phyloP scores from a whole-genome alignment of 345 rosid genomes.

The Salix suchowensis region DNA sequence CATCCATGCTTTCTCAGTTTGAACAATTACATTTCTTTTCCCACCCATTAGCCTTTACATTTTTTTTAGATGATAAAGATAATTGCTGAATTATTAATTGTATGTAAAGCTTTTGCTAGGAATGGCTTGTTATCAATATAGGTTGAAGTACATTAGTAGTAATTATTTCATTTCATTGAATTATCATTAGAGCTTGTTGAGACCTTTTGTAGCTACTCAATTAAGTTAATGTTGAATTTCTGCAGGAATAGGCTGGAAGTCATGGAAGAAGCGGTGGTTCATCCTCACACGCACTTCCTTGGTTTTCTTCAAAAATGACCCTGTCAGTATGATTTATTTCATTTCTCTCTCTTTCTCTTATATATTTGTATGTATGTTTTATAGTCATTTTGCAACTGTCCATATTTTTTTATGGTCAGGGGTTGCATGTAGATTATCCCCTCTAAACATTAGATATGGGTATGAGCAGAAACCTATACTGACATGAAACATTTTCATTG shows the following conservation, averaged over 20 bases:
- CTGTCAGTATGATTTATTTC: slow-evolving; percentile 53
- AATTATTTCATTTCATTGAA: background rate
- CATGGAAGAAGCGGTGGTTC: slow-evolving; percentile 99
- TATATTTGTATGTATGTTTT: background rate
- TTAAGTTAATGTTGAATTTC: slow-evolving; percentile 7
- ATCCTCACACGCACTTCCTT: slow-evolving; percentile 92
- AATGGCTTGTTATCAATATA: background rate
- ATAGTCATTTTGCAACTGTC: background rate
- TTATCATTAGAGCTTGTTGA: background rate
- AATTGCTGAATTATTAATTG: background rate
- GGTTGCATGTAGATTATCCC: background rate
- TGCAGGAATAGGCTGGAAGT: slow-evolving; percentile 98
- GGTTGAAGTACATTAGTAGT: background rate
- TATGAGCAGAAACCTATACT: too few relatives aligned
- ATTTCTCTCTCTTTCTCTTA: background rate
- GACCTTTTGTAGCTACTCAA: background rate
- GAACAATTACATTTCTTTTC: background rate
- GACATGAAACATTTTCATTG: background rate
- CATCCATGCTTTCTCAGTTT: background rate
- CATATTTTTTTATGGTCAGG: background rate
- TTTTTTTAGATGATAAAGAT: background rate
- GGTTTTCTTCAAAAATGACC: slow-evolving; percentile 98
- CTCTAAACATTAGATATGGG: background rate
- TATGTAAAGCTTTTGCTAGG: background rate
- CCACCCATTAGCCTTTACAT: background rate